Percentiles rank a stretch among this genome's conserved stretches.
These are phyloP conservation scores for Aspergillus glaucus DNA, from an alignment of 2,329 filamentous ascomycete genomes.

Conservation along the genomic window DNA sequence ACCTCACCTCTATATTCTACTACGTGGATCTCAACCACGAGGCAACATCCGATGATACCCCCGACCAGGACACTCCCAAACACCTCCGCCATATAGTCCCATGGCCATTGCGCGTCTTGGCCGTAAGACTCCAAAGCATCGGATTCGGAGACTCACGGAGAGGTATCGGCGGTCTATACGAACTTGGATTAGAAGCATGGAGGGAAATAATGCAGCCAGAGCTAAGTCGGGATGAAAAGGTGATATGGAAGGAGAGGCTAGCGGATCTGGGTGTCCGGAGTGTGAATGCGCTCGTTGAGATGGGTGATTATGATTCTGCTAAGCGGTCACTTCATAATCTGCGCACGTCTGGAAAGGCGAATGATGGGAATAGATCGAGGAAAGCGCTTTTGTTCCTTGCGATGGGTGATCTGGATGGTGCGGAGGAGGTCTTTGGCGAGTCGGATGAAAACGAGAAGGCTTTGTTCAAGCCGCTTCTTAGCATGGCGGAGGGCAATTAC, in stretches of 20 bases:
- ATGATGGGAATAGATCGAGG: slow-evolving; percentile 29
- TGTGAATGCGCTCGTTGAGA: slow-evolving; percentile 51
- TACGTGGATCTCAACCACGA: slow-evolving; percentile 30
- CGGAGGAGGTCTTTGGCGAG: slow-evolving; percentile 49
- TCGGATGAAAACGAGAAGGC: slow-evolving; percentile 35
- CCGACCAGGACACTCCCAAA: slow-evolving; percentile 56
- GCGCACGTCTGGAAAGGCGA: slow-evolving; percentile 23
- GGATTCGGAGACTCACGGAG: slow-evolving; percentile 78
- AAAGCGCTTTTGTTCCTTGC: slow-evolving; percentile 67
- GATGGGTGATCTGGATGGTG: slow-evolving; percentile 68
- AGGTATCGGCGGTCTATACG: slow-evolving; percentile 84
- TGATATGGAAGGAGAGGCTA: slow-evolving; percentile 66
- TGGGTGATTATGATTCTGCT: slow-evolving; percentile 80
- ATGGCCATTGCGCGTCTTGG: slow-evolving; percentile 78
- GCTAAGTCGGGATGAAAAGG: slow-evolving; percentile 49
- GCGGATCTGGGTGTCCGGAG: slow-evolving; percentile 64
- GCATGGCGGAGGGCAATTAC: slow-evolving; percentile 74
- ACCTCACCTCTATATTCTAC: slow-evolving; percentile 53
- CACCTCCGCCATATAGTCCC: slow-evolving; percentile 69
- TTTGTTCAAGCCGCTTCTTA: slow-evolving; percentile 55
- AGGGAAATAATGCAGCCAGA: slow-evolving; percentile 49
- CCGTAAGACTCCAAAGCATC: slow-evolving; percentile 75
- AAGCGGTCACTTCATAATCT: slow-evolving; percentile 64
- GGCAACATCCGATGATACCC: slow-evolving; percentile 43
- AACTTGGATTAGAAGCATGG: slow-evolving; percentile 73